These are phyloP conservation scores for Phaseolus coccineus DNA, from an alignment of 331 rosid genomes.

Conservation along the genomic window DNA sequence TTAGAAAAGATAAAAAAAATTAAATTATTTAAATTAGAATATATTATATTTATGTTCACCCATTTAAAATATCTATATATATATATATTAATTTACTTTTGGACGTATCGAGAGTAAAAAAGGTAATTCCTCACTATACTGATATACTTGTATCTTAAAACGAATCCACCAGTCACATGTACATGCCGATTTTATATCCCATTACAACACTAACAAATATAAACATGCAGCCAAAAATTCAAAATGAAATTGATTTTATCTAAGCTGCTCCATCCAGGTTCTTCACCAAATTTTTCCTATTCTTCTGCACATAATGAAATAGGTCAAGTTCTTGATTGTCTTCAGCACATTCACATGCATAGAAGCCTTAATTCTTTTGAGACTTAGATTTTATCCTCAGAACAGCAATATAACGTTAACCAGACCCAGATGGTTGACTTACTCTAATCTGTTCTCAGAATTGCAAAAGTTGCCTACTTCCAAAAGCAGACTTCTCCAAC, in stretches of 20 bases:
- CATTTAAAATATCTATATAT: too few species aligned
- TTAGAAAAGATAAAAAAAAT: too few species aligned
- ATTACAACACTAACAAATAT: background rate
- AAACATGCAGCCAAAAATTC: too few species aligned
- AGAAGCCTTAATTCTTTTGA: background rate
- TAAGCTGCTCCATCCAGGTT: background rate
- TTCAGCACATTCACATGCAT: background rate
- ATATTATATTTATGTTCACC: too few species aligned
- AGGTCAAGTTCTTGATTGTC: background rate
- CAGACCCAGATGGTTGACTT: background rate
- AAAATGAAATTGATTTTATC: background rate
- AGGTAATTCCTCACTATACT: too few species aligned
- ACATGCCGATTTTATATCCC: background rate
- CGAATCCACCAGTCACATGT: background rate
- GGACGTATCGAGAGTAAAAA: too few species aligned
- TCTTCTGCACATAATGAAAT: background rate
- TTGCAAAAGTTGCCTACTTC: background rate
- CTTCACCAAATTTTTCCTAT: background rate
- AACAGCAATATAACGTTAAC: background rate
- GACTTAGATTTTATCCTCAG: background rate
- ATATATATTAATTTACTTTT: too few species aligned
- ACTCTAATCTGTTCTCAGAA: constrained; percentile 1
- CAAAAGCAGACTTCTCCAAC: background rate
- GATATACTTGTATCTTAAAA: too few species aligned
- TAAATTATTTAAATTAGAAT: too few species aligned